Evolutionary conservation across 1,139 yeast genomes (phyloP).

Genomic region (Debaryomyces nepalensis): DNA sequence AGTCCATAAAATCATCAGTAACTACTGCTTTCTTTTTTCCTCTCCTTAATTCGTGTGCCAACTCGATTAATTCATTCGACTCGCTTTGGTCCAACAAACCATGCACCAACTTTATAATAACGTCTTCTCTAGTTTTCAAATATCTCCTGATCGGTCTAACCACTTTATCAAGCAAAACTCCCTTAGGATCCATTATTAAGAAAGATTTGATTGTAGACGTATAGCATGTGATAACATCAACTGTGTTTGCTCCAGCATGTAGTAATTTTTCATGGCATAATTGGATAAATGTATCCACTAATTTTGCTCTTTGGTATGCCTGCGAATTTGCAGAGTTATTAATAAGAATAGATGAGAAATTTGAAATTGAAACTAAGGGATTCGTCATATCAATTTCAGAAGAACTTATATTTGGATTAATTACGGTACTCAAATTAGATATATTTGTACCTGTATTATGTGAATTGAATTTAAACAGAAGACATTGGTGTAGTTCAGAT

Average conservation of each 20-base stretch:
- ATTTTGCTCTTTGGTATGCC: conserved; percentile 49
- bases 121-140: conserved; percentile 73
- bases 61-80: conserved; percentile 47
- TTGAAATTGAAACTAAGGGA: conserved; percentile 20
- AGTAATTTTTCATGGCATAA: conserved; percentile 57
- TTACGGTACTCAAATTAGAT: conserved; percentile 5
- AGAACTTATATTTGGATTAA: conserved; percentile 8
- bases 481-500: conserved; percentile 61
- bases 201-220: conserved; percentile 76
- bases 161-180: conserved; percentile 78
- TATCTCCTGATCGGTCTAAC: conserved; percentile 72
- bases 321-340: conserved; percentile 29
- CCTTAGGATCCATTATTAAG: conserved; percentile 81
- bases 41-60: conserved; percentile 56
- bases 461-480: conserved; percentile 29
- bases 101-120: conserved; percentile 68
- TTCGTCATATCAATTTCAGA: conserved; percentile 13
- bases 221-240: conserved; percentile 71
- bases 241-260: conserved; percentile 85
- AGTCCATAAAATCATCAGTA: conserved; percentile 46
- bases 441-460: conserved; percentile 5
- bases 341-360: conserved; percentile 21
- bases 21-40: conserved; percentile 17
- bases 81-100: conserved; percentile 64
- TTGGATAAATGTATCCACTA: conserved; percentile 59